phyloP scores from a whole-genome alignment of 768 basidiomycete species.

The Phlegmacium glaucopus region DNA sequence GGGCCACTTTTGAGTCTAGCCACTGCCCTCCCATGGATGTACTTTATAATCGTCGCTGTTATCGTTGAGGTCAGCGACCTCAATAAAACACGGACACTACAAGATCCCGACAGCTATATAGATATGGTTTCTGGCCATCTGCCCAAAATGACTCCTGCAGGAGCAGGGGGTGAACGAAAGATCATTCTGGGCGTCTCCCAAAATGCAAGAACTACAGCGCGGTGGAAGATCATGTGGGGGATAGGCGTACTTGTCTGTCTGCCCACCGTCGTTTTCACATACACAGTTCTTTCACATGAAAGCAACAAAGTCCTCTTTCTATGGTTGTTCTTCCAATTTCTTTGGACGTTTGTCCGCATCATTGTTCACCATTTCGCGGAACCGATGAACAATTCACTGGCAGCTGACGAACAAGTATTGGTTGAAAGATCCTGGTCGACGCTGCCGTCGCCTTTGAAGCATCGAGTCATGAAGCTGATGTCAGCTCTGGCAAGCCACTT shows the following conservation, averaged over 20 bases:
- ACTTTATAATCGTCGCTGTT: slow-evolving; percentile 14
- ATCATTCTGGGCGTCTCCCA: slow-evolving; percentile 19
- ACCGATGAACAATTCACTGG: slow-evolving; percentile 2
- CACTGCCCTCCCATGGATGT: slow-evolving; percentile 18
- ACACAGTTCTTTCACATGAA: slow-evolving; percentile 15
- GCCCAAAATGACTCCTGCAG: slow-evolving; percentile 12
- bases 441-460: slow-evolving; percentile 9
- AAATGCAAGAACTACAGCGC: slow-evolving; percentile 7
- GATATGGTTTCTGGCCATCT: slow-evolving; percentile 21
- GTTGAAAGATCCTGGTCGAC: slow-evolving; percentile 4
- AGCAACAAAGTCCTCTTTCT: slow-evolving; percentile 8
- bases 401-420: slow-evolving; percentile 6
- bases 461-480: slow-evolving; percentile 14
- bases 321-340: slow-evolving; percentile 21
- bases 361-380: slow-evolving; percentile 18
- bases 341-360: slow-evolving; percentile 20
- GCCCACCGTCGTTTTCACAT: slow-evolving; percentile 17
- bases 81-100: background rate
- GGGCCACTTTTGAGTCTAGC: slow-evolving; percentile 1
- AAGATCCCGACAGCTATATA: slow-evolving; percentile 5
- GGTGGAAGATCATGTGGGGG: slow-evolving; percentile 21
- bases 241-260: slow-evolving; percentile 17
- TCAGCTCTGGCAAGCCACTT: slow-evolving; percentile 12
- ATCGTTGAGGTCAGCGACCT: slow-evolving; percentile 8
- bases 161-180: slow-evolving; percentile 15